A percentile compares a stretch with the other conserved stretches of the same genome.
These are phyloP conservation scores for Vigna unguiculata DNA, from an alignment of 306 rosid genomes.

Conservation along the genomic window DNA sequence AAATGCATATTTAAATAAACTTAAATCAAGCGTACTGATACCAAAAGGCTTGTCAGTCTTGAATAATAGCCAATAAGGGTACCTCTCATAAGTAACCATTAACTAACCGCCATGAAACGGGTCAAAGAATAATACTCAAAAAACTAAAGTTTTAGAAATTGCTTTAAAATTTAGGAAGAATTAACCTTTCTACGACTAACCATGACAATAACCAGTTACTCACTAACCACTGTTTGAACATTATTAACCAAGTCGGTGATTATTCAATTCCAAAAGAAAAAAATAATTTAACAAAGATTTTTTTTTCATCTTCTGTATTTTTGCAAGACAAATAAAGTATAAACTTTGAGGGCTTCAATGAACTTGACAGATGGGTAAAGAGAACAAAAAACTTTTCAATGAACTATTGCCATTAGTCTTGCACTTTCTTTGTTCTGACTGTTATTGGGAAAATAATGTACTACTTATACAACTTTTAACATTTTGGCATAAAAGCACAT, in stretches of 20 bases:
- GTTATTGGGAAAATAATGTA: constrained; percentile 6
- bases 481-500: not conserved
- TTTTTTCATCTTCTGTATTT: not conserved
- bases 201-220: constrained; percentile 6
- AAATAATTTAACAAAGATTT: not conserved
- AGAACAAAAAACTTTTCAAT: constrained; percentile 27
- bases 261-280: not conserved
- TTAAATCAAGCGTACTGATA: constrained; percentile 21
- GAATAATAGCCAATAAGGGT: not conserved
- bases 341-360: constrained; percentile 6
- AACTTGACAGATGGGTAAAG: constrained; percentile 2
- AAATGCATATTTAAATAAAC: constrained; percentile 6
- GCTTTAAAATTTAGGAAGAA: not conserved
- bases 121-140: not conserved
- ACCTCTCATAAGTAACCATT: constrained; percentile 14
- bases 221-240: not conserved
- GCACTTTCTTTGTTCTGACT: constrained; percentile 12
- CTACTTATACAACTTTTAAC: constrained; percentile 1
- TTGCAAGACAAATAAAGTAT: not conserved
- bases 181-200: constrained; percentile 18
- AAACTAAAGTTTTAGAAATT: not conserved
- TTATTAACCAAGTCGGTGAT: constrained; percentile 18
- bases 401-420: constrained; percentile 5
- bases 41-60: constrained; percentile 9
- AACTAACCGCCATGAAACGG: not conserved